Conservation (phyloP, 495 filamentous ascomycete species). For the Bathelium albidoporum region DNA sequence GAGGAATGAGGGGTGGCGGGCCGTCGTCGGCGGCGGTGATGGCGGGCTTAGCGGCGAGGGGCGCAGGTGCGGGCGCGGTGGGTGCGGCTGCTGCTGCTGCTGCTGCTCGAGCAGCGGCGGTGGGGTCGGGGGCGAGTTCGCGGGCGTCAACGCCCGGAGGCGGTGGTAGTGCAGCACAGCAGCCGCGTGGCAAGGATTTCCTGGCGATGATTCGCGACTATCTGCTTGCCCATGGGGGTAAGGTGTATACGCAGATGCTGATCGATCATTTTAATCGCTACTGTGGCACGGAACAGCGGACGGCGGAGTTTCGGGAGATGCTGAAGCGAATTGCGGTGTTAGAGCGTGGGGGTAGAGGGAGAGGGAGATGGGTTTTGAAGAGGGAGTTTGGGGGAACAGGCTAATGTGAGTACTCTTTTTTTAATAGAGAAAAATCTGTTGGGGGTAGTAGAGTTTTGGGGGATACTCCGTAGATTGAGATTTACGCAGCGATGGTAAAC, state of each 20-base stretch:
- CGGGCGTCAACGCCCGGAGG: background rate
- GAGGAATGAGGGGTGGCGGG: conserved; percentile 18
- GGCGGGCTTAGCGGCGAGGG: conserved; percentile 23
- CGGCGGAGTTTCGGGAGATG: conserved; percentile 54
- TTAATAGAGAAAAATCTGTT: background rate
- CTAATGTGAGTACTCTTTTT: background rate
- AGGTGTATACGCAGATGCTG: conserved; percentile 61
- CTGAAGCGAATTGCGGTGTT: conserved; percentile 48
- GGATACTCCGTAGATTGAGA: too few relatives aligned
- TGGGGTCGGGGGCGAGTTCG: conserved; percentile 1
- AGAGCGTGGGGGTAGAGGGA: conserved; percentile 43
- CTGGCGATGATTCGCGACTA: conserved; percentile 64
- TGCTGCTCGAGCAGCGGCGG: background rate
- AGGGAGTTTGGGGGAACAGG: conserved; percentile 39
- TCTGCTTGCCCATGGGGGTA: conserved; percentile 58
- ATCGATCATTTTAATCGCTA: conserved; percentile 71
- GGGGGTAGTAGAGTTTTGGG: too few relatives aligned
- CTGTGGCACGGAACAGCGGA: conserved; percentile 43
- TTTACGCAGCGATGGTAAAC: too few relatives aligned
- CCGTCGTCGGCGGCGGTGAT: conserved; percentile 25
- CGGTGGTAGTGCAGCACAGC: background rate
- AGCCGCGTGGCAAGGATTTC: conserved; percentile 33
- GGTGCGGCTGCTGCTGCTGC: background rate
- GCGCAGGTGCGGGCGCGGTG: conserved; percentile 1
- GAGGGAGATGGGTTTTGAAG: conserved; percentile 53